These are phyloP conservation scores for Corchorus olitorius DNA, from an alignment of 345 rosid species.

Conservation along the genomic window DNA sequence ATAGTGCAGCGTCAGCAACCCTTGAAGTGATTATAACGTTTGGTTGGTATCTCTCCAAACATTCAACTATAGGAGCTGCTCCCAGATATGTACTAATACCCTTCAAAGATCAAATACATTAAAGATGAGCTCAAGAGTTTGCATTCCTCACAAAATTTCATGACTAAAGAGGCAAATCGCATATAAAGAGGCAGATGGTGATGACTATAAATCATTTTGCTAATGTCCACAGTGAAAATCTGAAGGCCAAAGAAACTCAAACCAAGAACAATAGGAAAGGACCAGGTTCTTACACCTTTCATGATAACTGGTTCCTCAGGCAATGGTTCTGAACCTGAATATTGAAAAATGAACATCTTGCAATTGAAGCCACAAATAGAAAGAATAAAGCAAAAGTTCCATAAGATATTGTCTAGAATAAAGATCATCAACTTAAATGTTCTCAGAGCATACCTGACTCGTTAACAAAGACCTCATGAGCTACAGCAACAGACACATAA, in stretches of 20 bases:
- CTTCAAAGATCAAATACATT: constrained; percentile 39
- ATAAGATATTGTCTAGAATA: not conserved
- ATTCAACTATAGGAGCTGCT: constrained; percentile 92
- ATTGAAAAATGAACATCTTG: constrained; percentile 4
- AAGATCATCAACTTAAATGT: not conserved
- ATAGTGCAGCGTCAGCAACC: constrained; percentile 89
- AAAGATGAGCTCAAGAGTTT: constrained; percentile 11
- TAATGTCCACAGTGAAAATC: not conserved
- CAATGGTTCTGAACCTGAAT: constrained; percentile 47
- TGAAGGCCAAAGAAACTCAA: not conserved
- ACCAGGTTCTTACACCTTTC: constrained; percentile 58
- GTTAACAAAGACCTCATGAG: constrained; percentile 54
- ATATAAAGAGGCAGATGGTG: not conserved
- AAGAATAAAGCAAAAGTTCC: not conserved
- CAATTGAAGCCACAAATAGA: not conserved
- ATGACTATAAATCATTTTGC: not conserved
- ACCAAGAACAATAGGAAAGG: constrained; percentile 12
- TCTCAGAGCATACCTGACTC: constrained; percentile 39
- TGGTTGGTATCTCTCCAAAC: constrained; percentile 81
- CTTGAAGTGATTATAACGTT: constrained; percentile 82
- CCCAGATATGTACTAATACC: constrained; percentile 90
- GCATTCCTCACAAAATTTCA: not conserved
- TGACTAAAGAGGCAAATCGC: not conserved
- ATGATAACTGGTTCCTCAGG: constrained; percentile 31
- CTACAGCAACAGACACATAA: constrained; percentile 67